A percentile compares a stretch with the other conserved stretches of the same genome.
Conservation (phyloP, 192 early-diverging fungal species). For the Paraglomus brasilianum region DNA sequence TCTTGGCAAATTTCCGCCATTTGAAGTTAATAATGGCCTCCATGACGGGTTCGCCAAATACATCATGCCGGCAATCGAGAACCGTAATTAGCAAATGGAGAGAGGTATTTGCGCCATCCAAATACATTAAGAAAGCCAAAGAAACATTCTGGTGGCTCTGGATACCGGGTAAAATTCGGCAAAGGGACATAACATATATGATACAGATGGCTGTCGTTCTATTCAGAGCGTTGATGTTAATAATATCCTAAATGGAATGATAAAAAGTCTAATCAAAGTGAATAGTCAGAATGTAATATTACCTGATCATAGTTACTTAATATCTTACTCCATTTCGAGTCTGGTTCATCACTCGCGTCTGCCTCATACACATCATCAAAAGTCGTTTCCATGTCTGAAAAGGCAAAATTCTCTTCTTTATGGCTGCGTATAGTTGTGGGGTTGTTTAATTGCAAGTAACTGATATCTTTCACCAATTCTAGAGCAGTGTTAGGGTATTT, state of each 20-base stretch:
- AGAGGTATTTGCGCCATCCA: neutral
- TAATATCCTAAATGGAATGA: too few species aligned
- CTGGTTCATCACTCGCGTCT: too few species aligned
- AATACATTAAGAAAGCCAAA: neutral
- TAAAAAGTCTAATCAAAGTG: too few species aligned
- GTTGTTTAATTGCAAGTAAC: slow-evolving; percentile 2
- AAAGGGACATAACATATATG: slow-evolving; percentile 5
- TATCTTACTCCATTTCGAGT: neutral
- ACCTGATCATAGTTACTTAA: too few species aligned
- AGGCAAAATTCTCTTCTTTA: slow-evolving; percentile 8
- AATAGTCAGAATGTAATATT: too few species aligned
- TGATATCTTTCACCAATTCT: slow-evolving; percentile 5
- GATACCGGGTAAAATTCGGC: slow-evolving; percentile 10
- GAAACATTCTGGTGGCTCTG: neutral
- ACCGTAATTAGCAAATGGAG: slow-evolving; percentile 5
- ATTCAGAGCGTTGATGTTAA: too few species aligned
- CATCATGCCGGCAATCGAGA: neutral
- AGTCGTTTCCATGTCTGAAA: neutral
- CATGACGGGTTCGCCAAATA: slow-evolving; percentile 28
- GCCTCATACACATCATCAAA: neutral
- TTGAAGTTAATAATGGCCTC: slow-evolving; percentile 30
- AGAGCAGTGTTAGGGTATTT: slow-evolving; percentile 7
- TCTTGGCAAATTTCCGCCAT: slow-evolving; percentile 24
- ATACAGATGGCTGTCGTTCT: neutral
- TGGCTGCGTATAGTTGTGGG: neutral